Percentiles rank a stretch among this genome's conserved stretches.
phyloP scores from a whole-genome alignment of 2,329 filamentous ascomycete genomes.

The Cercospora sp. region DNA sequence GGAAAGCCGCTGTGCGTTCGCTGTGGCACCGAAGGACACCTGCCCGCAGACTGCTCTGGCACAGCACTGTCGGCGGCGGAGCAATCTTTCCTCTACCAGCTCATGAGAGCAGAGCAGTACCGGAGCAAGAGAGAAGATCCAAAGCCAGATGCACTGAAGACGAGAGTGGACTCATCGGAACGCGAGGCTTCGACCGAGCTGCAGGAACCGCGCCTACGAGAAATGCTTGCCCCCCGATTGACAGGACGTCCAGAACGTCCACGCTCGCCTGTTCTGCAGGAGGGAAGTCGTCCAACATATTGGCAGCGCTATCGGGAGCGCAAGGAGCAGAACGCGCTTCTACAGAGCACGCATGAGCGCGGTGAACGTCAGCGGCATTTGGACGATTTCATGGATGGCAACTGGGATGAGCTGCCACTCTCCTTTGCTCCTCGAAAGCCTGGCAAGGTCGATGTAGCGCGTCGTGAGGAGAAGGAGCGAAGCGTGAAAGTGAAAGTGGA shows the following conservation, averaged over 20 bases:
- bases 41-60: slow-evolving; percentile 19
- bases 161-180: not conserved
- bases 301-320: slow-evolving; percentile 16
- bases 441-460: not conserved
- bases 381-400: not conserved
- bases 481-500: not conserved
- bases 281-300: not conserved
- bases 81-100: slow-evolving; percentile 18
- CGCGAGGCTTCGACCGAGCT: not conserved
- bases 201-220: not conserved
- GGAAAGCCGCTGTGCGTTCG: slow-evolving; percentile 27
- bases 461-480: not conserved
- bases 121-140: slow-evolving; percentile 21
- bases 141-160: not conserved
- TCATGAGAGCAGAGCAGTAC: slow-evolving; percentile 20
- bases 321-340: slow-evolving; percentile 3
- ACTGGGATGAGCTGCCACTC: not conserved
- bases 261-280: not conserved
- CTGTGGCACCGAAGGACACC: slow-evolving; percentile 25
- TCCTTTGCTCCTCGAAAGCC: not conserved
- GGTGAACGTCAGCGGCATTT: not conserved
- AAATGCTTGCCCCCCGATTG: not conserved
- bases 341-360: not conserved
- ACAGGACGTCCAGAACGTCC: not conserved
- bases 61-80: slow-evolving; percentile 14